phyloP scores from a whole-genome alignment of 2,329 filamentous ascomycete genomes.

The Fusarium nodosum region DNA sequence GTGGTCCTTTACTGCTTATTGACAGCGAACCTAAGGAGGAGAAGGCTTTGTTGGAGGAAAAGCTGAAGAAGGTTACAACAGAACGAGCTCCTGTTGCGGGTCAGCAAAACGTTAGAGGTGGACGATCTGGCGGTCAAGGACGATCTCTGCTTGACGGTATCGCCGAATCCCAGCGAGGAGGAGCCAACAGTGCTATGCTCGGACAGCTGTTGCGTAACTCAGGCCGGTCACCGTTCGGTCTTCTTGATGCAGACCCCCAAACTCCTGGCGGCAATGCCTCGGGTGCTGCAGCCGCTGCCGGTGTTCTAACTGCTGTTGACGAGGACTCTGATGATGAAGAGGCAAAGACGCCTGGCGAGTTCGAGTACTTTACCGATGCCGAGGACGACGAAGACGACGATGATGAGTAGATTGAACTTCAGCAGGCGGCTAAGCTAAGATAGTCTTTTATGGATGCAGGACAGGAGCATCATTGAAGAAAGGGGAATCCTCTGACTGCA shows the following conservation, averaged over 20 bases:
- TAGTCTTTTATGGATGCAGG: not conserved
- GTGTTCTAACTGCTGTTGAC: constrained; percentile 87
- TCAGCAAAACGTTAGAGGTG: constrained; percentile 51
- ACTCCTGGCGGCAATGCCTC: constrained; percentile 57
- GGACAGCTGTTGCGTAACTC: constrained; percentile 61
- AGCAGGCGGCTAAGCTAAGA: not conserved
- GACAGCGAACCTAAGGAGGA: constrained; percentile 84
- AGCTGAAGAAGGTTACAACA: constrained; percentile 83
- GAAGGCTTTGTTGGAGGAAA: constrained; percentile 88
- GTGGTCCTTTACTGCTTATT: constrained; percentile 90
- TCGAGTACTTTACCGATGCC: constrained; percentile 81
- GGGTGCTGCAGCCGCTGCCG: constrained; percentile 79
- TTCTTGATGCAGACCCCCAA: constrained; percentile 47
- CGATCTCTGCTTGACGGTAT: constrained; percentile 57
- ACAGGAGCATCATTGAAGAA: not conserved
- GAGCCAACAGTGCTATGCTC: constrained; percentile 53
- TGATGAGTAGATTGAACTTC: constrained; percentile 18
- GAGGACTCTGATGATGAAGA: constrained; percentile 85
- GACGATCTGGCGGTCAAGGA: constrained; percentile 52
- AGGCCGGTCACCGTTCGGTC: constrained; percentile 53
- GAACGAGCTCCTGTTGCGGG: constrained; percentile 72
- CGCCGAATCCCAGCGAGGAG: constrained; percentile 52
- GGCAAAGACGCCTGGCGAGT: constrained; percentile 76
- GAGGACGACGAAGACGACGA: constrained; percentile 57
- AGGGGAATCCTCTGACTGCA: constrained; percentile 5